These are phyloP conservation scores for Trametes versicolor DNA, from an alignment of 1,284 basidiomycete genomes.

Conservation along the genomic window DNA sequence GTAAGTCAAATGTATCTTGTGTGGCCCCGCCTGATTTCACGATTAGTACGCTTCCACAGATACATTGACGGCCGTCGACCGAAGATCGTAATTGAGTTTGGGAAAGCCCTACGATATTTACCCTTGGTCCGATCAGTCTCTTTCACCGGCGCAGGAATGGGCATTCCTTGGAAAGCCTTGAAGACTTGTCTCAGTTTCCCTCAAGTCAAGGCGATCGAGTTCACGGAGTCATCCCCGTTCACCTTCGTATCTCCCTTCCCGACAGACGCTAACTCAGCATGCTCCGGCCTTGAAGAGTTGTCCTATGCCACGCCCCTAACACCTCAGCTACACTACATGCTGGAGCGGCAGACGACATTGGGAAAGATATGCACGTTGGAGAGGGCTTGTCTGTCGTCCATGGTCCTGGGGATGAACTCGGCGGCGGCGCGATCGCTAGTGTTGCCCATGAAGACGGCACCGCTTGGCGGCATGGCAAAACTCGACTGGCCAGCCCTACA, in stretches of 20 bases:
- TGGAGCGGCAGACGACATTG: background rate
- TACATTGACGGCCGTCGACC: background rate
- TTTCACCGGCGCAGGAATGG: background rate
- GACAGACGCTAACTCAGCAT: background rate
- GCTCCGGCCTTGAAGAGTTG: background rate
- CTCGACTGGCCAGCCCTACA: background rate
- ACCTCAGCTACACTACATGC: background rate
- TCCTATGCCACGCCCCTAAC: background rate
- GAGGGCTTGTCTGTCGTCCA: background rate
- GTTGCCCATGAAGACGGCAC: background rate
- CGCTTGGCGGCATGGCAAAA: background rate
- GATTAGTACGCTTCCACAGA: background rate
- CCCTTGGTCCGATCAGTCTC: background rate
- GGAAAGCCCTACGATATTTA: background rate
- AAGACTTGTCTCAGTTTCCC: background rate
- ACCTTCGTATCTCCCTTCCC: background rate
- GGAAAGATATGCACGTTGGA: background rate
- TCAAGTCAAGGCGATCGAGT: background rate
- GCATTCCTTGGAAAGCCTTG: slow-evolving; percentile 1
- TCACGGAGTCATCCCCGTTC: background rate
- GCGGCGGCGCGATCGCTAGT: background rate
- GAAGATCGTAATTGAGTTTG: background rate
- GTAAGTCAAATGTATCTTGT: background rate
- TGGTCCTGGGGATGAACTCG: background rate
- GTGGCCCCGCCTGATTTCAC: background rate